phyloP scores from a whole-genome alignment of 139 green algal species.

The Choricystis sp. region DNA sequence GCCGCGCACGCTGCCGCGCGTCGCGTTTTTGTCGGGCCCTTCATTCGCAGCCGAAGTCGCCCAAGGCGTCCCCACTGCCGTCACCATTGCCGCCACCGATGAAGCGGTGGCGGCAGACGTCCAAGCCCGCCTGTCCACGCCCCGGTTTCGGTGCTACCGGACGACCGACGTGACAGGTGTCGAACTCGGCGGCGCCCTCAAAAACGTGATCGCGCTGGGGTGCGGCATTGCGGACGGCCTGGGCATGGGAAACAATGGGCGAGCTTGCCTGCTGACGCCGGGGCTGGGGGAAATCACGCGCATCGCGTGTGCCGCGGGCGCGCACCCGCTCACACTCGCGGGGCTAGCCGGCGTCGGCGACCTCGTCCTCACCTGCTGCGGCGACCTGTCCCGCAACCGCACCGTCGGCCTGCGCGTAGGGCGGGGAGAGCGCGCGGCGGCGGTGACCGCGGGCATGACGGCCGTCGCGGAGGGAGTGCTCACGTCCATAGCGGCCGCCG shows the following conservation, averaged over 20 bases:
- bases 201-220: constrained; percentile 50
- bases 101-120: neutral
- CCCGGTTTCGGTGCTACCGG: constrained; percentile 38
- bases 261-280: constrained; percentile 32
- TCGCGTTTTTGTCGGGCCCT: constrained; percentile 41
- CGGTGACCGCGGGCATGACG: constrained; percentile 35
- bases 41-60: constrained; percentile 46
- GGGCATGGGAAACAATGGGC: constrained; percentile 36
- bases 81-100: constrained; percentile 27
- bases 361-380: constrained; percentile 72
- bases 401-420: constrained; percentile 39
- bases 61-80: constrained; percentile 20
- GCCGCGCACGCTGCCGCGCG: neutral
- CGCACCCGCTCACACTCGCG: constrained; percentile 61
- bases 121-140: constrained; percentile 28
- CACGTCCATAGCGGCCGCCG: constrained; percentile 35
- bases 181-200: constrained; percentile 43
- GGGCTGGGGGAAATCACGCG: constrained; percentile 57
- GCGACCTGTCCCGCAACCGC: constrained; percentile 35
- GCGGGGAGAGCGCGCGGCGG: constrained; percentile 34
- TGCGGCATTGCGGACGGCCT: constrained; percentile 45
- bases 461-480: constrained; percentile 69
- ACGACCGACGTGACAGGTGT: constrained; percentile 38
- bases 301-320: constrained; percentile 30
- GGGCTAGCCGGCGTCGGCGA: constrained; percentile 70